Base-by-base conservation (phyloP, 1,284 basidiomycete genomes). In the Ceratobasidium sp. region DNA sequence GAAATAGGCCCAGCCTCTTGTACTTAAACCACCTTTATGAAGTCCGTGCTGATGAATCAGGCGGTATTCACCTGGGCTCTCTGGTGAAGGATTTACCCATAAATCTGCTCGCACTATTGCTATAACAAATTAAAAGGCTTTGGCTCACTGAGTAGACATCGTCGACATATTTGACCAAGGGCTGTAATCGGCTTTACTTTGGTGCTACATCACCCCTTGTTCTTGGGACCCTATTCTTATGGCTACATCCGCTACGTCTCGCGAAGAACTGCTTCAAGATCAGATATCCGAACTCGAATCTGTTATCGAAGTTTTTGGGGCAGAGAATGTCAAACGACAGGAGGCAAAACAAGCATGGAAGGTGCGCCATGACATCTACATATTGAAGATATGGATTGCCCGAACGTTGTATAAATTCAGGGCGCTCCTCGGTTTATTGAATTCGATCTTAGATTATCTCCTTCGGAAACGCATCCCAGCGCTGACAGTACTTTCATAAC, bases 271-370 rank as follows among this genome's bases (percentile, higher is more conserved):
- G 26, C 43, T 59, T 48, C 55, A 71, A 46, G 55, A 59, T 41
- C 67, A 71, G 34, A 3, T 59, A 2, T 14, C 67, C n/a, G 67
- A 71, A 26, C 45, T 71, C 18, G 67, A 71, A 45, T 71, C 67
- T 59, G 30, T 71, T 30, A 34, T 71, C 32, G 67, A 59, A 48
- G 67, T 71, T 3, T 71, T 59, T 60, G 67, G 67, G 26, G n/a
- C 67, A 16, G 67, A 71, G 32, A 71, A 71, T 50, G 67, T 71
- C 16, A 43, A 59, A 34, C 39, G 45, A n/a, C 4, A 50, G 26
- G 55, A 71, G 50, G 32, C 55, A 18, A 71, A 41, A 45, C 67
- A 71, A 28, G 67, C 67, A 23, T 71, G 67, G 67, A 71, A 71
- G 57, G 67, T 71, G 26, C 28, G 55, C 14, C 18, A 52, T 16